Percentiles rank a stretch among this genome's conserved stretches.
Evolutionary conservation across 257 asterid genomes (phyloP).

Genomic region (Penstemon davidsonii): DNA sequence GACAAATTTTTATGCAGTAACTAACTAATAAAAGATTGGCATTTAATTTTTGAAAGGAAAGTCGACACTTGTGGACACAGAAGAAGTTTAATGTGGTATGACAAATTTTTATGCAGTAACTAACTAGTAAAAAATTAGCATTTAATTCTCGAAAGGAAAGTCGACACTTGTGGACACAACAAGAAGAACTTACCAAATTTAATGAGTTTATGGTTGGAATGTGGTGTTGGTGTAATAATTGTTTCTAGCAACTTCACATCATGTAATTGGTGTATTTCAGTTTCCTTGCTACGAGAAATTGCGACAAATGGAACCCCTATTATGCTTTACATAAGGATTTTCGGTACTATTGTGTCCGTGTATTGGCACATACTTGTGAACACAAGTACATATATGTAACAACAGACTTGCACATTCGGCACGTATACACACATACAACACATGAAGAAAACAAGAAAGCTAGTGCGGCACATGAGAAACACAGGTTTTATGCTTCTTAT

Average conservation of each 20-base stretch:
- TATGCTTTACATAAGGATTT: too few species aligned
- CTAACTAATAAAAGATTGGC: constrained; percentile 4
- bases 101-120: constrained; percentile 1
- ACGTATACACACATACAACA: too few species aligned
- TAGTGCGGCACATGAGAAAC: too few species aligned
- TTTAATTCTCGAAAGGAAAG: constrained; percentile 21
- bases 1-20: constrained; percentile 7
- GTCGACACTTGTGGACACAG: background rate
- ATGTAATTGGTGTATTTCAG: constrained; percentile 6
- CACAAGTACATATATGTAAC: too few species aligned
- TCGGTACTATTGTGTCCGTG: too few species aligned
- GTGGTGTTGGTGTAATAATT: too few species aligned
- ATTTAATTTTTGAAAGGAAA: constrained; percentile 23
- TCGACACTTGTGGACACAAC: background rate
- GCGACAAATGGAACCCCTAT: too few species aligned
- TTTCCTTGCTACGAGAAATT: background rate
- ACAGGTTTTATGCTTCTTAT: too few species aligned
- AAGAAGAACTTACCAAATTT: too few species aligned
- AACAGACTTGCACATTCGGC: too few species aligned
- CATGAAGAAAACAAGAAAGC: too few species aligned
- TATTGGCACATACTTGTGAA: too few species aligned
- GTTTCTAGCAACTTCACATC: background rate
- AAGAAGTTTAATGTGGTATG: background rate
- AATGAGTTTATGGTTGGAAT: background rate
- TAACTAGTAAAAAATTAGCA: constrained; percentile 10